These are phyloP conservation scores for Metschnikowia arizonensis DNA, from an alignment of 805 yeast genomes.

Conservation along the genomic window DNA sequence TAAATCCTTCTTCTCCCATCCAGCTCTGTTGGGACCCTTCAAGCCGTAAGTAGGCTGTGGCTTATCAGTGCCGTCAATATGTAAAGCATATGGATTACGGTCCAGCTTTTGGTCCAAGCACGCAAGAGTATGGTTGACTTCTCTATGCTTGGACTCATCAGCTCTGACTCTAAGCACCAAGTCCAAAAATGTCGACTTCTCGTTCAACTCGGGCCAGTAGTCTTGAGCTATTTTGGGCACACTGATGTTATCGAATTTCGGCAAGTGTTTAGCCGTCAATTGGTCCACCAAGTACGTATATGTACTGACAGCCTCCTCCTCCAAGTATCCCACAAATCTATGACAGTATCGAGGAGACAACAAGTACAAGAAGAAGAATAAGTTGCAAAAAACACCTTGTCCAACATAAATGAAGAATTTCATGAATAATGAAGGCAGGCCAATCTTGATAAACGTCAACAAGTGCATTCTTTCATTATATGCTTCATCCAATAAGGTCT, in stretches of 20 bases:
- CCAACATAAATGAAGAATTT: conserved; percentile 52
- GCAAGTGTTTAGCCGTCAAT: conserved; percentile 51
- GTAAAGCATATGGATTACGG: conserved; percentile 62
- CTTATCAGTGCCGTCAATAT: conserved; percentile 32
- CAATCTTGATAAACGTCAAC: conserved; percentile 61
- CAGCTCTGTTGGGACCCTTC: conserved; percentile 27
- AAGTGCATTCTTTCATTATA: conserved; percentile 77
- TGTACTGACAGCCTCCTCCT: conserved; percentile 72
- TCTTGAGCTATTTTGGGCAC: conserved; percentile 59
- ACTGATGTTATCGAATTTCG: conserved; percentile 40
- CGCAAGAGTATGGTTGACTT: conserved; percentile 74
- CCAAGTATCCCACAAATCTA: conserved; percentile 72
- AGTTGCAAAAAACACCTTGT: conserved; percentile 67
- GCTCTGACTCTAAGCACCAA: conserved; percentile 62
- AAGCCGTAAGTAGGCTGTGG: conserved; percentile 40
- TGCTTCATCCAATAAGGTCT: conserved; percentile 69
- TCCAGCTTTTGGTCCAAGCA: conserved; percentile 51
- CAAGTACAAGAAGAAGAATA: conserved; percentile 58
- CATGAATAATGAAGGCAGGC: conserved; percentile 58
- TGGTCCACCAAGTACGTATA: conserved; percentile 55
- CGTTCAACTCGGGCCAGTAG: conserved; percentile 57
- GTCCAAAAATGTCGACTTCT: conserved; percentile 52
- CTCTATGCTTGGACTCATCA: conserved; percentile 76
- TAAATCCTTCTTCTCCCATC: conserved; percentile 42
- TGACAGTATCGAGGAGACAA: conserved; percentile 63